Evolutionary conservation across 2,329 filamentous ascomycete genomes (phyloP).

Genomic region (Rutstroemia sp.): DNA sequence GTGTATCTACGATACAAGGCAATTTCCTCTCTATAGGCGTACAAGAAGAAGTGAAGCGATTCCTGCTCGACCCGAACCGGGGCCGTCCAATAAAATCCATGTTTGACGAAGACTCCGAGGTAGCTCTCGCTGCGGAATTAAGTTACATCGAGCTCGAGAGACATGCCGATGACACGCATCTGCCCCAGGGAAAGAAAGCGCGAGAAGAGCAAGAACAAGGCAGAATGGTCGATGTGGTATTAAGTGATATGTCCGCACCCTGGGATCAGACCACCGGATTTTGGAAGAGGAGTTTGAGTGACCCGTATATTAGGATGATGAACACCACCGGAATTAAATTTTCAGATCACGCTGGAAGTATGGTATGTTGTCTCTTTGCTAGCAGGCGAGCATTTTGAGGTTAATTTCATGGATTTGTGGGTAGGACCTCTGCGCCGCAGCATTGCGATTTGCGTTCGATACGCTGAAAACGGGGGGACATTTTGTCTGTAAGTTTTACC

Average conservation of each 20-base stretch:
- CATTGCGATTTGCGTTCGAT: conserved; percentile 77
- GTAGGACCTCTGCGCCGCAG: conserved; percentile 84
- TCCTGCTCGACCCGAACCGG: conserved; percentile 58
- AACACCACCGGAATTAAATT: conserved; percentile 89
- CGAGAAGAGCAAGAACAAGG: conserved; percentile 35
- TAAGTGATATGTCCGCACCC: conserved; percentile 99
- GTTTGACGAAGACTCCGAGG: background rate
- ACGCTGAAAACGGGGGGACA: conserved; percentile 76
- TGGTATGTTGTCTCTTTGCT: conserved; percentile 54
- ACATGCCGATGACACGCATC: conserved; percentile 27
- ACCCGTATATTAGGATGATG: conserved; percentile 97
- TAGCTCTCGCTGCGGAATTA: background rate
- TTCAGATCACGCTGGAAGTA: conserved; percentile 85
- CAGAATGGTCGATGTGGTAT: conserved; percentile 76
- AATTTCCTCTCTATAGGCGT: conserved; percentile 76
- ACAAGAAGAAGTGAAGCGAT: conserved; percentile 69
- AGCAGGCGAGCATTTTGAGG: too few species aligned
- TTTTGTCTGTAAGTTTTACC: conserved; percentile 97
- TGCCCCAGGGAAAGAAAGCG: conserved; percentile 16
- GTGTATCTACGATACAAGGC: conserved; percentile 91
- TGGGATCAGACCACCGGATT: conserved; percentile 76
- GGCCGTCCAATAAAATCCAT: conserved; percentile 39
- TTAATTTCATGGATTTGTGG: background rate
- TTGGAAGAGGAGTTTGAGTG: conserved; percentile 84
- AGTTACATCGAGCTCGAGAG: conserved; percentile 64